Base-by-base conservation (phyloP, 805 yeast genomes). In the Candida alai region DNA sequence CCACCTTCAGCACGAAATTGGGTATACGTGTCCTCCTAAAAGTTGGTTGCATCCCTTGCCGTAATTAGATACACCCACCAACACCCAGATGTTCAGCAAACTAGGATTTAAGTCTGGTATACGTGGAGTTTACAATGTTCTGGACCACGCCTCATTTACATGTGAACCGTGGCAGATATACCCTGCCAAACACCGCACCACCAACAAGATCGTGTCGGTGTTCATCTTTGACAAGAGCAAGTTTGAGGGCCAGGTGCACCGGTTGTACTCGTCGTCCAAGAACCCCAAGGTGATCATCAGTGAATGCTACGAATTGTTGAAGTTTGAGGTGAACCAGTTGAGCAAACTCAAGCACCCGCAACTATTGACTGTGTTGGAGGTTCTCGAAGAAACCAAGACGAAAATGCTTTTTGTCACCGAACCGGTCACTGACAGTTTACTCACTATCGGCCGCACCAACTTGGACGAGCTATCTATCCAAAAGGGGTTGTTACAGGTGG, bases 291-390 rank as follows among this genome's bases (percentile, higher is more conserved):
- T 68, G 28, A 60, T 72, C 19, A 54, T 78, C 31, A 78, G 73
- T 26, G 93, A 89, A 30, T 62, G 76, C 27, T 81, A 77, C 45
- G 82, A 76, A 28, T 67, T 81, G 14, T 62, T 93, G 31, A 73
- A 78, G 46, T 61, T 64, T 18, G 93, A 88, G 47, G 81, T 87
- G 2, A 61, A 76, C 15, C 80, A 82, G 42, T 61, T 89, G 51
- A 76, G 94, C 12, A 84, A 81, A 52, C 65, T 93, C 47, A 83
- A 88, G 45, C 99, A 93, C 55, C 98, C 99, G 0, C 80, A 87
- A 43, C 70, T 93, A 18, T 60, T 93, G 29, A 80, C 88, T 1
- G 69, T 93, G 2, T 75, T 85, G 23, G 98, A 94, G 54, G 95
- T 95, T 0, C 58, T 89, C 41, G 97, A 93, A 56, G 95, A 88